Percentiles rank a stretch among this genome's conserved stretches.
phyloP scores from a whole-genome alignment of 257 asterid genomes.

The Craterostigma plantagineum region DNA sequence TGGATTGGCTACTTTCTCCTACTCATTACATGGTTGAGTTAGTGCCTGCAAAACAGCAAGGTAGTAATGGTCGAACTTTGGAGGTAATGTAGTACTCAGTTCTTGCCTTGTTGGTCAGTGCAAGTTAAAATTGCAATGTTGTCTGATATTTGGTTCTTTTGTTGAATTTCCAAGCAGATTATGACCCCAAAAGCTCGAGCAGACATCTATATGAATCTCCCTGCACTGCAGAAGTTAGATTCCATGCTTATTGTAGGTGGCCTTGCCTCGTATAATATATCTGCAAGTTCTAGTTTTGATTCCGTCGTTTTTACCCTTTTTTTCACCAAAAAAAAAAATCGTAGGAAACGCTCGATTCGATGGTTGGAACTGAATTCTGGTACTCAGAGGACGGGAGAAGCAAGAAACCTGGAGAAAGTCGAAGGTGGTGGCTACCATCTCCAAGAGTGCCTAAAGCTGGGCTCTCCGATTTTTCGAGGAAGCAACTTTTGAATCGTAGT shows the following conservation, averaged over 20 bases:
- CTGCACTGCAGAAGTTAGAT: conserved; percentile 78
- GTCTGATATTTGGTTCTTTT: not conserved
- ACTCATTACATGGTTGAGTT: conserved; percentile 78
- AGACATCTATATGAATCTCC: conserved; percentile 82
- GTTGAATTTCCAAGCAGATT: conserved; percentile 23
- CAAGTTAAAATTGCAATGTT: too few relatives aligned
- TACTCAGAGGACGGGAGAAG: conserved; percentile 85
- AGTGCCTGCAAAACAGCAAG: conserved; percentile 69
- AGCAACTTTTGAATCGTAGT: conserved; percentile 46
- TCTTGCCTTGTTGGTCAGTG: too few relatives aligned
- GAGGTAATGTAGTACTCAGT: too few relatives aligned
- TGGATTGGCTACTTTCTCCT: conserved; percentile 90
- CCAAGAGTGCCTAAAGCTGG: conserved; percentile 74
- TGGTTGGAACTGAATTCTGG: conserved; percentile 78
- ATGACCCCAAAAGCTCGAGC: conserved; percentile 85
- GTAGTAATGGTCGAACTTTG: conserved; percentile 43
- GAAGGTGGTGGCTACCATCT: conserved; percentile 96
- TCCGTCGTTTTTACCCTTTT: not conserved
- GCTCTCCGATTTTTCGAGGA: conserved; percentile 55
- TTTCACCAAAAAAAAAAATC: not conserved
- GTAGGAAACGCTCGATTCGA: conserved; percentile 71
- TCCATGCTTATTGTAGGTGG: conserved; percentile 88
- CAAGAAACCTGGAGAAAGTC: conserved; percentile 76
- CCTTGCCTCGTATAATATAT: conserved; percentile 7
- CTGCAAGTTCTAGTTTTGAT: not conserved